Conservation (phyloP, 768 basidiomycete genomes). For the Mycena crocata region DNA sequence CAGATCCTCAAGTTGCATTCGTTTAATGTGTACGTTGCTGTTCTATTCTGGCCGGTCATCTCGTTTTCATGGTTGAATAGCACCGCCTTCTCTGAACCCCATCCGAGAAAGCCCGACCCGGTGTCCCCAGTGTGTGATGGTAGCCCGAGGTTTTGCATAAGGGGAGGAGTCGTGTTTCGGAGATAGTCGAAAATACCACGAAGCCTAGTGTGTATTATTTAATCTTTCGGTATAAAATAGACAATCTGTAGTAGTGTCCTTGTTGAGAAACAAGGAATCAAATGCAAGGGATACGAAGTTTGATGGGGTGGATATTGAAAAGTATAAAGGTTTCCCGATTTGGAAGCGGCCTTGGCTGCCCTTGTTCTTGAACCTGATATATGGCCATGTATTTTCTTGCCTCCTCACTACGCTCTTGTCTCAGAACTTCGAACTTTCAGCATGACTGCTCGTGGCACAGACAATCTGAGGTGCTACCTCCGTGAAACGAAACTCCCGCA, state of each 20-base stretch:
- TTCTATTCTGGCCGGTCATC: neutral
- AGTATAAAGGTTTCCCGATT: neutral
- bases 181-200: no score
- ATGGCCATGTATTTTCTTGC: neutral
- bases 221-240: neutral
- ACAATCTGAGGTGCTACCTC: conserved; percentile 60
- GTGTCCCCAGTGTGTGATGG: conserved; percentile 33
- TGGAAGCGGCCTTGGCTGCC: no score
- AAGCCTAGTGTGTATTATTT: neutral
- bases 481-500: conserved; percentile 59
- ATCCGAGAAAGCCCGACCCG: conserved; percentile 28
- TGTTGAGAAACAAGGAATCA: neutral
- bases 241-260: no score
- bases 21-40: conserved; percentile 61
- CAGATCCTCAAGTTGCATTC: conserved; percentile 64
- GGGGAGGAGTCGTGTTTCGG: neutral
- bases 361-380: neutral
- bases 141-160: conserved; percentile 11
- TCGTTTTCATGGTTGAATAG: conserved; percentile 10
- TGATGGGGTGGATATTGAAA: no score
- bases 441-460: conserved; percentile 49
- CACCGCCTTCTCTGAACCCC: conserved; percentile 25
- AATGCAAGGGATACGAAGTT: no score
- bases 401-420: neutral
- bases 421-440: conserved; percentile 6